A percentile compares a stretch with the other conserved stretches of the same genome.
Evolutionary conservation across 139 green algal species (phyloP).

Genomic region (Picochlorum sp.): DNA sequence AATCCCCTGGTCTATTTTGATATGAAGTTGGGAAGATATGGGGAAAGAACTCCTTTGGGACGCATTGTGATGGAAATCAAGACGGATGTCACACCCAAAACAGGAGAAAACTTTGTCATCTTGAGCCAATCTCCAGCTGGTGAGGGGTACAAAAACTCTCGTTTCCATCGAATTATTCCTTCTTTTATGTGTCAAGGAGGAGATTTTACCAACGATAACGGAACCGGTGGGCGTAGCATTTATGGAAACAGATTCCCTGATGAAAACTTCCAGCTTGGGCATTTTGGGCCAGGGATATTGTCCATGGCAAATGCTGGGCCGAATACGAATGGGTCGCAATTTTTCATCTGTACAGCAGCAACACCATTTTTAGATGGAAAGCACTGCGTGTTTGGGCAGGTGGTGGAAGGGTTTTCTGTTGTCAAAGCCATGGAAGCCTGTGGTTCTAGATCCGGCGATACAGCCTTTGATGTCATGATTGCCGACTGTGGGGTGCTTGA

Average conservation of each 20-base stretch:
- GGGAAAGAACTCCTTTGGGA: conserved; percentile 55
- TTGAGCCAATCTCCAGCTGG: conserved; percentile 37
- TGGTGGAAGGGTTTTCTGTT: conserved; percentile 58
- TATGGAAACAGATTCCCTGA: conserved; percentile 68
- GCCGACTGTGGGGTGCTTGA: conserved; percentile 36
- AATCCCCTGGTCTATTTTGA: conserved; percentile 87
- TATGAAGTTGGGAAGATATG: conserved; percentile 72
- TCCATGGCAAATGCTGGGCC: conserved; percentile 74
- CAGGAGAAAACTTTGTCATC: conserved; percentile 81
- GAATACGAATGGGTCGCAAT: conserved; percentile 74
- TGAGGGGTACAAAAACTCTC: neutral
- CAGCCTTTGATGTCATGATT: conserved; percentile 52
- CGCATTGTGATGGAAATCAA: conserved; percentile 76
- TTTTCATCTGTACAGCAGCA: conserved; percentile 64
- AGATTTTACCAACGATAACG: conserved; percentile 73
- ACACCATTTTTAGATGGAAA: conserved; percentile 40
- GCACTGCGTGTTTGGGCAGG: conserved; percentile 77
- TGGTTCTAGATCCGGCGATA: conserved; percentile 58
- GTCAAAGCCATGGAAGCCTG: conserved; percentile 75
- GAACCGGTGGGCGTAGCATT: conserved; percentile 77
- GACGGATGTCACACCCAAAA: conserved; percentile 71
- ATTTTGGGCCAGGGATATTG: conserved; percentile 60
- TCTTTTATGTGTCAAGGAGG: conserved; percentile 81
- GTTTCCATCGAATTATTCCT: conserved; percentile 79
- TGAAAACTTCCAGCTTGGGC: conserved; percentile 78